Percentiles rank a stretch among this genome's conserved stretches.
phyloP scores from a whole-genome alignment of 1,139 yeast species.

The Scheffersomyces illinoinensis region DNA sequence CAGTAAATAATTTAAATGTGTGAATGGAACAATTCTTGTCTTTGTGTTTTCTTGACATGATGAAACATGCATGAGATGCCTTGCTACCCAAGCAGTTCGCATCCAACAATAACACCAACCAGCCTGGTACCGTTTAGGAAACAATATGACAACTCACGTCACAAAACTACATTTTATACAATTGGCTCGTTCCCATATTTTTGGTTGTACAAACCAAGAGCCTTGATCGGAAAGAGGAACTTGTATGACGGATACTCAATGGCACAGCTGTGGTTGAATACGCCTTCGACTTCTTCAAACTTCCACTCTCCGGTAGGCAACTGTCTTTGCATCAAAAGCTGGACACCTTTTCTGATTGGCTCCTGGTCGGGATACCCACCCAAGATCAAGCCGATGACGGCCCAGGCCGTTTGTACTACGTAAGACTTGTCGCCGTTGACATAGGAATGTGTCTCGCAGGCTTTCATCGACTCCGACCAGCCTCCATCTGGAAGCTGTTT shows the following conservation, averaged over 20 bases:
- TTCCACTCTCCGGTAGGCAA: conserved; percentile 79
- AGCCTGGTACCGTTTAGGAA: not conserved
- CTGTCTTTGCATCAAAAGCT: conserved; percentile 69
- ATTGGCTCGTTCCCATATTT: conserved; percentile 26
- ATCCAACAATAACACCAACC: not conserved
- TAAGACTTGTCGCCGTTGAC: conserved; percentile 60
- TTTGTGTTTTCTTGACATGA: not conserved
- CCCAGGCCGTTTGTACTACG: conserved; percentile 95
- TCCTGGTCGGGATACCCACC: conserved; percentile 76
- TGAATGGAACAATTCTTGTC: not conserved
- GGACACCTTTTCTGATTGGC: conserved; percentile 64
- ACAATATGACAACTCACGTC: not conserved
- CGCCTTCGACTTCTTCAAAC: conserved; percentile 89
- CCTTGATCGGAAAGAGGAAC: conserved; percentile 88
- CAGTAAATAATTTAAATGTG: not conserved
- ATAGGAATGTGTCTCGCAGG: conserved; percentile 82
- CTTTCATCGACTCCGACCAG: conserved; percentile 89
- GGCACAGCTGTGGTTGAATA: conserved; percentile 88
- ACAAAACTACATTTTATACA: not conserved
- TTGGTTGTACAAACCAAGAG: conserved; percentile 73
- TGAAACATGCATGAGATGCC: not conserved
- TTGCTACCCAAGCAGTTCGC: not conserved
- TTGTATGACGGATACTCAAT: conserved; percentile 95
- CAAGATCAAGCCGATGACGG: conserved; percentile 72
- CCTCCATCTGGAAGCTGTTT: conserved; percentile 91